phyloP scores from a whole-genome alignment of 2,329 filamentous ascomycete species.

The Cryphonectria parasitica region DNA sequence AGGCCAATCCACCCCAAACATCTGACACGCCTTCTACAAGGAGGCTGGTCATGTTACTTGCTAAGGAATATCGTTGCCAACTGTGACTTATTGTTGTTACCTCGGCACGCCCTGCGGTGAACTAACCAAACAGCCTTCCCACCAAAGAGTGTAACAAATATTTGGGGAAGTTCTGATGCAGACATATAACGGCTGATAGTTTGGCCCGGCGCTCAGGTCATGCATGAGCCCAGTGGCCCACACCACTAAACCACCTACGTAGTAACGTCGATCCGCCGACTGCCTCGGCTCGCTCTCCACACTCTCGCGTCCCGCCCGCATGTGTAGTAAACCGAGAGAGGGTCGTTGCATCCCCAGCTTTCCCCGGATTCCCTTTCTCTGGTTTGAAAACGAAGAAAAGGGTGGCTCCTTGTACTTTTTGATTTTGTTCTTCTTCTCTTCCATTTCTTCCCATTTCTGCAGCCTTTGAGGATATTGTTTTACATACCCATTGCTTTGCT shows the following conservation, averaged over 20 bases:
- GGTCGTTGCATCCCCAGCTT: slow-evolving; percentile 14
- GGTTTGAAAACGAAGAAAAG: not conserved
- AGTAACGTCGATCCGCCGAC: not conserved
- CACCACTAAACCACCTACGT: not conserved
- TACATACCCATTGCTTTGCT: no score
- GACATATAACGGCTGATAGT: not conserved
- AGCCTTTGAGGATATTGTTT: not conserved
- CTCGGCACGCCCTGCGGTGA: not conserved
- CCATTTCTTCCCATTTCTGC: slow-evolving; percentile 15
- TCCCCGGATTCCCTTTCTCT: slow-evolving; percentile 15
- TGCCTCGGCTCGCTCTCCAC: slow-evolving; percentile 27
- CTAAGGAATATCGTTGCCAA: not conserved
- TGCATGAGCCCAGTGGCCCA: not conserved
- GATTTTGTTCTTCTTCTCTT: slow-evolving; percentile 16
- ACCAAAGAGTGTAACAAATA: not conserved
- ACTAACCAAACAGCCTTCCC: not conserved
- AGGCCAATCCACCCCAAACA: no score
- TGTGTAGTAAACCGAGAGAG: slow-evolving; percentile 15
- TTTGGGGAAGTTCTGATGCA: not conserved
- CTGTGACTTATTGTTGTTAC: not conserved
- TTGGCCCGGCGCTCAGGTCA: not conserved
- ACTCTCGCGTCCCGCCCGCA: slow-evolving; percentile 4
- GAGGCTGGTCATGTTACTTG: not conserved
- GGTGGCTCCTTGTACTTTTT: slow-evolving; percentile 10
- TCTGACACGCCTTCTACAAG: not conserved